Conservation (phyloP, 2,329 filamentous ascomycete species). For the Xylogone sp. region DNA sequence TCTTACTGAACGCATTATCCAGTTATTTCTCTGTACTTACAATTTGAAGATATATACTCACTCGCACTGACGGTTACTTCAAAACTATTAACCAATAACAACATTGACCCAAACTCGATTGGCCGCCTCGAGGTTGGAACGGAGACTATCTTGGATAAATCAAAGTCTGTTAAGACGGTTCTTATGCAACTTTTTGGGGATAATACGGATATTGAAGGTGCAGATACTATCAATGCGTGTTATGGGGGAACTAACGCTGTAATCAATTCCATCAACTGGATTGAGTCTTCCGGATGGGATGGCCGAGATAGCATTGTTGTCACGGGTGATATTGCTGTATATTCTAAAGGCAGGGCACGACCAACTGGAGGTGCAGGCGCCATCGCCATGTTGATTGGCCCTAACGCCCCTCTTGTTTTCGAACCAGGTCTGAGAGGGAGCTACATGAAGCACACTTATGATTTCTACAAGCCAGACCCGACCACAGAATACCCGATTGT, state of each 20-base stretch:
- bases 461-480: conserved; percentile 88
- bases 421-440: conserved; percentile 76
- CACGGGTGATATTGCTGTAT: conserved; percentile 79
- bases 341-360: conserved; percentile 78
- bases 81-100: conserved; percentile 77
- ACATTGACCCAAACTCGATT: conserved; percentile 73
- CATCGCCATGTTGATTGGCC: conserved; percentile 75
- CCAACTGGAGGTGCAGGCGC: conserved; percentile 78
- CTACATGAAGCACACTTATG: conserved; percentile 81
- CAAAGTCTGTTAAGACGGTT: conserved; percentile 85
- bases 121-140: conserved; percentile 82
- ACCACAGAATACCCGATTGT: conserved; percentile 85
- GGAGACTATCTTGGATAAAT: conserved; percentile 84
- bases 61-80: conserved; percentile 74
- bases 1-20: too few relatives aligned
- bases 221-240: conserved; percentile 81
- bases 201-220: conserved; percentile 80
- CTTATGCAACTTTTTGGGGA: conserved; percentile 83
- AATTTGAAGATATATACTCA: conserved; percentile 74
- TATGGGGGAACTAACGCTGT: conserved; percentile 83
- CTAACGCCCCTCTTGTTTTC: conserved; percentile 70
- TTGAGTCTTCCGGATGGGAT: conserved; percentile 85
- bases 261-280: conserved; percentile 81
- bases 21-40: too few relatives aligned
- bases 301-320: conserved; percentile 77